Evolutionary conservation across 2,329 filamentous ascomycete genomes (phyloP).

Genomic region (Verticillium tricorpus): DNA sequence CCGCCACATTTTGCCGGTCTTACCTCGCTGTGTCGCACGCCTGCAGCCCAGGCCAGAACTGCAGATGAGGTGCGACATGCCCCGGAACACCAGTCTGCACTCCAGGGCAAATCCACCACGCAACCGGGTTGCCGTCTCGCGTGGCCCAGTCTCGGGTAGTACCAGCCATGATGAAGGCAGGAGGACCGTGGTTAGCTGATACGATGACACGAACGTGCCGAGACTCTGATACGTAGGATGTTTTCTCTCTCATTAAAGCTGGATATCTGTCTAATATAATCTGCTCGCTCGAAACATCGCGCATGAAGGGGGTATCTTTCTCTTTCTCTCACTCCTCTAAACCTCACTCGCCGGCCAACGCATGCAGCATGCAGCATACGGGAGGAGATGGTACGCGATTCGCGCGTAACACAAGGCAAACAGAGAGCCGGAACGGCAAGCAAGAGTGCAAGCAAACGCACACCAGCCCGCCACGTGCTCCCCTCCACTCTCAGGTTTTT

Average conservation of each 20-base stretch:
- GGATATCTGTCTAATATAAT: not conserved
- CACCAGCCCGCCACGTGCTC: not conserved
- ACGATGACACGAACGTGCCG: not conserved
- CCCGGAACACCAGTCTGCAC: not conserved
- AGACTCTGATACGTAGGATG: not conserved
- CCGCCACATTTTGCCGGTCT: not conserved
- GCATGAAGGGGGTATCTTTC: conserved; percentile 9
- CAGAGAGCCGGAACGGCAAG: not conserved
- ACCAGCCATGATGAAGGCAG: too few species aligned
- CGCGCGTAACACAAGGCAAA: not conserved
- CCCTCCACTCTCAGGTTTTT: not conserved
- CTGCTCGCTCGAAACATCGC: not conserved
- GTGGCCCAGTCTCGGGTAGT: not conserved
- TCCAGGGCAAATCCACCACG: not conserved
- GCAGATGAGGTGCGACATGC: not conserved
- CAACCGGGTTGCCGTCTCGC: not conserved
- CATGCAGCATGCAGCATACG: not conserved
- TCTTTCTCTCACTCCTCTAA: conserved; percentile 1
- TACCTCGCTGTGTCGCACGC: not conserved
- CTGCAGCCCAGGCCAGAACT: not conserved
- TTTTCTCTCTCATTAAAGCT: not conserved
- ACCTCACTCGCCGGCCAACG: not conserved
- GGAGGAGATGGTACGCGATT: not conserved
- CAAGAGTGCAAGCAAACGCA: not conserved
- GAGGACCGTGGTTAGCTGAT: not conserved